Evolutionary conservation across 352 stramenopile species (phyloP).

Genomic region (Halophytophthora batemanensis): DNA sequence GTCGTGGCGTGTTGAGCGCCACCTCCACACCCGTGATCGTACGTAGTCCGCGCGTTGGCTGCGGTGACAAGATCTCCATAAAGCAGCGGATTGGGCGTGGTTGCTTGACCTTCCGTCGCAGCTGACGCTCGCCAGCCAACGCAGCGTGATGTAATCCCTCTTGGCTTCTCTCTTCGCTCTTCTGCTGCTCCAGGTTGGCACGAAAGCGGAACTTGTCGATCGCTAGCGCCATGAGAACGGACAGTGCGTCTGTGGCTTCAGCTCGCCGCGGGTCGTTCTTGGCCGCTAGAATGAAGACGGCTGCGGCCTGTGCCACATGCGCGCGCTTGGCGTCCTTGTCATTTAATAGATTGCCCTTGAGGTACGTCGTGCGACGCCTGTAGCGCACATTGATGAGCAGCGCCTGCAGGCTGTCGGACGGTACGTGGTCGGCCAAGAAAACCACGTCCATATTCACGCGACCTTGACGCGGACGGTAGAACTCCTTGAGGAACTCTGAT

Average conservation of each 20-base stretch:
- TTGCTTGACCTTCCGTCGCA: not conserved
- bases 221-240: conserved; percentile 50
- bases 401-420: conserved; percentile 28
- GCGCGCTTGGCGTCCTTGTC: conserved; percentile 50
- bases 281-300: conserved; percentile 56
- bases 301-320: conserved; percentile 38
- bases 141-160: not conserved
- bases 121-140: not conserved
- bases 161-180: not conserved
- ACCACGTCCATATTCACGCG: conserved; percentile 67
- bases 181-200: conserved; percentile 16
- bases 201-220: conserved; percentile 52
- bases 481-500: conserved; percentile 54
- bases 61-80: conserved; percentile 46
- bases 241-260: conserved; percentile 44
- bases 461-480: conserved; percentile 52
- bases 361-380: conserved; percentile 42
- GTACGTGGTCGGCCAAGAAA: conserved; percentile 36
- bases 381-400: conserved; percentile 48
- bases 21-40: conserved; percentile 57
- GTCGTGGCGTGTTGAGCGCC: conserved; percentile 40
- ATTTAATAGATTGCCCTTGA: conserved; percentile 51
- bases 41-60: conserved; percentile 35
- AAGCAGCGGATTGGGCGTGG: conserved; percentile 36
- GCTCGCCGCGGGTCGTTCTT: conserved; percentile 29